Conservation (phyloP, 192 early-diverging fungal species). For the Cladochytrium replicatum region DNA sequence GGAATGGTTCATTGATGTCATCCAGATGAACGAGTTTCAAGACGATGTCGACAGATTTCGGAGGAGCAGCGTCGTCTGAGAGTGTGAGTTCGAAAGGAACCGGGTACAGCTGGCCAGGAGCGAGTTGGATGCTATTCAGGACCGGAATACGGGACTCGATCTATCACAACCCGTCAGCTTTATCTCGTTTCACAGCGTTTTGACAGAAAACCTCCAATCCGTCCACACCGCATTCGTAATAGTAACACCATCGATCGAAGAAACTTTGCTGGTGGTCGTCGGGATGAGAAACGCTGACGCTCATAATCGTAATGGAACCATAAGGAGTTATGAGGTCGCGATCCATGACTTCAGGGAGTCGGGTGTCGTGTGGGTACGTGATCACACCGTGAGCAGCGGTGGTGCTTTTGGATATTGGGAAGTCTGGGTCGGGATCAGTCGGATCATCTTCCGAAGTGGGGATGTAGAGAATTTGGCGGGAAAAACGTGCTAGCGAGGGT, state of each 20-base stretch:
- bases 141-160: constrained; percentile 16
- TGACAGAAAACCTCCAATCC: no score
- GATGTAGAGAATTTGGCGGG: no score
- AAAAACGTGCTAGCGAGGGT: no score
- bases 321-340: constrained; percentile 24
- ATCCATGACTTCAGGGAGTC: constrained; percentile 33
- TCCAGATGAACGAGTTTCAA: constrained; percentile 21
- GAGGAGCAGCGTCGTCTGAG: constrained; percentile 4
- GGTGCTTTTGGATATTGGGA: no score
- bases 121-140: constrained; percentile 30
- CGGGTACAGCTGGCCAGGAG: constrained; percentile 37
- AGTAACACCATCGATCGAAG: no score
- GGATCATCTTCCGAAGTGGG: no score
- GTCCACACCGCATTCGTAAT: no score
- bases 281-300: no score
- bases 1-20: constrained; percentile 11
- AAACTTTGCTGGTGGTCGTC: no score
- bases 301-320: constrained; percentile 34
- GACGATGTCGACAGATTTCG: constrained; percentile 11
- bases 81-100: constrained; percentile 32
- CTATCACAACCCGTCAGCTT: no score
- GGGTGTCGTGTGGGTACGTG: constrained; percentile 23
- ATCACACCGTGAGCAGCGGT: constrained; percentile 23
- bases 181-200: no score
- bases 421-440: no score